phyloP scores from a whole-genome alignment of 495 filamentous ascomycete species.

The Penicillium psychrofluorescens region DNA sequence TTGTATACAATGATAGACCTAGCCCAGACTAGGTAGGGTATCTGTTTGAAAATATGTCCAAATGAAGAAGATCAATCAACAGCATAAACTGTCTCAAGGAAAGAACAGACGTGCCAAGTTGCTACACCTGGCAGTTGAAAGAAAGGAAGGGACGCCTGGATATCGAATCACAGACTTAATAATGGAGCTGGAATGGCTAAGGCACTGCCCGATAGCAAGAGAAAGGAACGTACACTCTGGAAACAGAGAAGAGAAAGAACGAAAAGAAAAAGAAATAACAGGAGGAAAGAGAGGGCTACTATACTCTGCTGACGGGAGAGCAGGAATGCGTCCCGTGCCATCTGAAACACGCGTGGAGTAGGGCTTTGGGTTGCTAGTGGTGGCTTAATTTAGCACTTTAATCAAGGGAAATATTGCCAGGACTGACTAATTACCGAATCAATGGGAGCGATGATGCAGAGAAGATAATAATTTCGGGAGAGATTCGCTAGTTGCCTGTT shows the following conservation, averaged over 20 bases:
- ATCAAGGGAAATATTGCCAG: too few relatives aligned
- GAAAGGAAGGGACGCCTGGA: constrained; percentile 31
- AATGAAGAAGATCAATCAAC: background rate
- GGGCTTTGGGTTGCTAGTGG: too few relatives aligned
- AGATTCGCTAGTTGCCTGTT: too few relatives aligned
- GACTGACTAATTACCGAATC: too few relatives aligned
- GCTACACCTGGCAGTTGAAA: background rate
- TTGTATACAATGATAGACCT: background rate
- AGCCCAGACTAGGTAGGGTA: too few relatives aligned
- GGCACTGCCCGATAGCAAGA: too few relatives aligned
- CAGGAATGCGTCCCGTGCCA: constrained; percentile 18
- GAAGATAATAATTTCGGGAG: too few relatives aligned
- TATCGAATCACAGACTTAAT: constrained; percentile 21
- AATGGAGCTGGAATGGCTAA: constrained; percentile 5
- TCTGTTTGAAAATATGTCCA: background rate
- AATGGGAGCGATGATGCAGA: too few relatives aligned
- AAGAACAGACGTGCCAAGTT: constrained; percentile 20
- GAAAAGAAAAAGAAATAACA: background rate
- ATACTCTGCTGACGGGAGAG: constrained; percentile 6
- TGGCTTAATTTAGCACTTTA: too few relatives aligned
- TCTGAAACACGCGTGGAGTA: constrained; percentile 28
- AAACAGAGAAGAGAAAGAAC: background rate
- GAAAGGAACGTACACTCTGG: constrained; percentile 6
- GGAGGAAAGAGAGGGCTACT: background rate
- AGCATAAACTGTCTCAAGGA: background rate